These are phyloP conservation scores for Aspergillus avenaceus DNA, from an alignment of 495 filamentous ascomycete genomes.

Conservation along the genomic window DNA sequence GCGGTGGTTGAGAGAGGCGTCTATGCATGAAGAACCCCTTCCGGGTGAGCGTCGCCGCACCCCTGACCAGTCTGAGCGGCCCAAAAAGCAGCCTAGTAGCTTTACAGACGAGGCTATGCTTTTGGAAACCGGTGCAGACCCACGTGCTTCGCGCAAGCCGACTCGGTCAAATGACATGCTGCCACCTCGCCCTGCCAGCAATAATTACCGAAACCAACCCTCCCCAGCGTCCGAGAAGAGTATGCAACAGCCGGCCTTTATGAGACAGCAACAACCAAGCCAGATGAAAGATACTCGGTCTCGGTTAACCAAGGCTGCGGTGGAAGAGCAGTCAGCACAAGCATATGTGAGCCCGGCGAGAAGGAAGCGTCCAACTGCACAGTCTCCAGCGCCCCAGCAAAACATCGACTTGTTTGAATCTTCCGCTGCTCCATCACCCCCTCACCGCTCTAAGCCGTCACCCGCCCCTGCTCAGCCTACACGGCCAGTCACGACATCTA, in stretches of 20 bases:
- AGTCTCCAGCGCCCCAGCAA: conserved; percentile 36
- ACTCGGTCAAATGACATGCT: conserved; percentile 19
- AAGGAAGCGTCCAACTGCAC: conserved; percentile 60
- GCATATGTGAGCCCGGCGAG: conserved; percentile 89
- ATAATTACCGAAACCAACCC: conserved; percentile 39
- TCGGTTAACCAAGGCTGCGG: conserved; percentile 62
- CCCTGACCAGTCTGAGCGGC: conserved; percentile 7
- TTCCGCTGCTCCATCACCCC: conserved; percentile 32
- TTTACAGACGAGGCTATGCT: conserved; percentile 88
- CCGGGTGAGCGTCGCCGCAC: conserved; percentile 15
- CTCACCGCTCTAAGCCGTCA: conserved; percentile 22
- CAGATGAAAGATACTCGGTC: conserved; percentile 49
- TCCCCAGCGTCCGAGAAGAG: conserved; percentile 30
- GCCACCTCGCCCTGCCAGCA: conserved; percentile 17
- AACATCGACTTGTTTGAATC: conserved; percentile 57
- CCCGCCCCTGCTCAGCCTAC: conserved; percentile 27
- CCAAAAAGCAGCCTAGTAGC: conserved; percentile 23
- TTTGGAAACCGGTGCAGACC: conserved; percentile 61
- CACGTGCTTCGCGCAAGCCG: conserved; percentile 30
- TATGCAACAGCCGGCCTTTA: conserved; percentile 30
- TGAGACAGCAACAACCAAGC: conserved; percentile 37
- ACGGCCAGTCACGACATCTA: conserved; percentile 19
- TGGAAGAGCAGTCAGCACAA: conserved; percentile 77
- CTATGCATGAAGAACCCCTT: conserved; percentile 28
- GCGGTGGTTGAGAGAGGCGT: conserved; percentile 84